Evolutionary conservation across 2,329 filamentous ascomycete genomes (phyloP).

Genomic region (Hypomyces rosellus): DNA sequence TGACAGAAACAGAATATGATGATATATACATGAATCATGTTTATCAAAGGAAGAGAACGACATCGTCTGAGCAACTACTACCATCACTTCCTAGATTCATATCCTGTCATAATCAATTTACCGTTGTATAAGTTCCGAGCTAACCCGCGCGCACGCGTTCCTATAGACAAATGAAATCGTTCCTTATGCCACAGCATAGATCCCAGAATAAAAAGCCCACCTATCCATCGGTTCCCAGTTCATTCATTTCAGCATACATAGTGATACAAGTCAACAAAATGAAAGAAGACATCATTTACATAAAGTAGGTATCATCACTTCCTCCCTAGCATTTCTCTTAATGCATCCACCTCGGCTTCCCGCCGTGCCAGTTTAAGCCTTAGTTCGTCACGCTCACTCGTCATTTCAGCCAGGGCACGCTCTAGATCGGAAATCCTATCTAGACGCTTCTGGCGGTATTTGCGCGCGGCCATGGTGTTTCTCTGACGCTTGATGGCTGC

Average conservation of each 20-base stretch:
- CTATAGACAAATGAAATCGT: neutral
- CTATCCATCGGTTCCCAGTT: no score
- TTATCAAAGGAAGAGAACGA: conserved; percentile 20
- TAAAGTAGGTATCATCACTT: conserved; percentile 17
- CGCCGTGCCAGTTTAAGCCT: conserved; percentile 55
- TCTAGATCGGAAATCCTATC: conserved; percentile 61
- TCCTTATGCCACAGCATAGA: neutral
- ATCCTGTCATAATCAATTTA: neutral
- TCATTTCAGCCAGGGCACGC: conserved; percentile 49
- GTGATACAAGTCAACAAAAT: neutral
- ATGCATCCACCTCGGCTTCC: conserved; percentile 58
- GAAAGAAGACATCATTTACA: neutral
- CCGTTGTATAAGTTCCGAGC: no score
- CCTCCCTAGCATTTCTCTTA: conserved; percentile 43
- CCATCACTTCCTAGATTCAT: neutral
- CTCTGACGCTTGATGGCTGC: conserved; percentile 52
- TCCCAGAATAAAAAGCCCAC: neutral
- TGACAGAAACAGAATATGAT: conserved; percentile 23
- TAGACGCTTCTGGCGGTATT: conserved; percentile 64
- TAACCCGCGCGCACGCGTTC: no score
- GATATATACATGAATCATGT: conserved; percentile 19
- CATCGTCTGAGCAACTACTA: conserved; percentile 22
- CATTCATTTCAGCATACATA: no score
- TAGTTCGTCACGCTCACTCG: conserved; percentile 57
- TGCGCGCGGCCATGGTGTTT: conserved; percentile 65